Base-by-base conservation (phyloP, 2,329 filamentous ascomycete species). In the Cladosporium sphaerospermum region DNA sequence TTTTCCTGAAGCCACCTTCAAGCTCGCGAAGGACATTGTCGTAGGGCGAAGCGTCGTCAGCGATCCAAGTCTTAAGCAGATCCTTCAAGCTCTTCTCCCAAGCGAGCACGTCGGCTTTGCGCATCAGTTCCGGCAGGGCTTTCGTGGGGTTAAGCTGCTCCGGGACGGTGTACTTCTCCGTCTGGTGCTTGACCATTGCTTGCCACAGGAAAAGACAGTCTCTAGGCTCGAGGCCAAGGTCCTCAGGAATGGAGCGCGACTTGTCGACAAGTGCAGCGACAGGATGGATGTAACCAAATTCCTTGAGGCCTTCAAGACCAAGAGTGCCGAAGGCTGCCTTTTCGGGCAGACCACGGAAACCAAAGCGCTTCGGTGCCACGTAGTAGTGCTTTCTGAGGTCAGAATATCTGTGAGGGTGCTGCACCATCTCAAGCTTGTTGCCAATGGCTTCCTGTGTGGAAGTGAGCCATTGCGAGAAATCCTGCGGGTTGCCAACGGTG, bases 371-470 rank as follows among this genome's bases (percentile, higher is more conserved):
- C 0, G 76, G 76, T 2, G 82, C 76, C 0, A 73, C 67, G 65
- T 87, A 89, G 34, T 82, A 67, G 59, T 87, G 90, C 61, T 89
- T 89, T n/a, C 86, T 77, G 1, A 92, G 71, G 64, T 92, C 87
- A 0, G 85, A 90, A 67, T 90, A 91, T 45, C 88, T 77, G 34
- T 83, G 78, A 1, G 73, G 72, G 61, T 91, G 85, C 41, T 83
- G 73, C 10, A 91, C 80, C 77, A 86, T 87, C 18, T 78, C 79
- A 11, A 91, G 64, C 0, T 85, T 75, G 39, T 79, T 77, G 0
- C 84, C 84, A 54, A 83, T 83, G 1, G 76, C 74, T 53, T 75
- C 77, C 61, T 90, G 85, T 0, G 85, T 83, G 3, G 75, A 75
- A 1, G 73, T 72, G 0, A 92, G 75, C 87, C 87, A 91, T 28